Percentiles rank a stretch among this genome's conserved stretches.
These are phyloP conservation scores for Globisporangium irregulare DNA, from an alignment of 352 stramenopile genomes.

Conservation along the genomic window DNA sequence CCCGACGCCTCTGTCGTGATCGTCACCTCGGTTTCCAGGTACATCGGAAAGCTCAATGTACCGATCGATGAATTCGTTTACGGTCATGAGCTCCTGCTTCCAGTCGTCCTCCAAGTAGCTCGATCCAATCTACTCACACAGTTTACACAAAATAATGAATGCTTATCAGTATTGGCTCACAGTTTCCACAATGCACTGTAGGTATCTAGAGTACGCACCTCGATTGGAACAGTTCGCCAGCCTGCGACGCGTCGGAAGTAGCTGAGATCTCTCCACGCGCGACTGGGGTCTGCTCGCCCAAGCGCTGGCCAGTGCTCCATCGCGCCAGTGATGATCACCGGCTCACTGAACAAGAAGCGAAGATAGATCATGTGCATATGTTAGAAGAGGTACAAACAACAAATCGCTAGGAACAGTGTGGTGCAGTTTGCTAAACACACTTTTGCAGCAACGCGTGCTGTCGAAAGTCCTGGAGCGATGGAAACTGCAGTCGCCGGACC, in stretches of 20 bases:
- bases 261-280: constrained; percentile 55
- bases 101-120: constrained; percentile 82
- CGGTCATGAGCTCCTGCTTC: constrained; percentile 74
- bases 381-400: background rate
- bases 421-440: constrained; percentile 17
- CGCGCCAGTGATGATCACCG: constrained; percentile 69
- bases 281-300: constrained; percentile 29
- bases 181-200: background rate
- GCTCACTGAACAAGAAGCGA: constrained; percentile 29
- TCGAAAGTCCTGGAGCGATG: constrained; percentile 61
- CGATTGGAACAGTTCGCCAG: constrained; percentile 73
- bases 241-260: constrained; percentile 77
- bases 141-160: background rate
- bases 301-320: constrained; percentile 85
- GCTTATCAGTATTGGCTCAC: too few species aligned
- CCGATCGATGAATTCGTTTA: constrained; percentile 76
- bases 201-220: constrained; percentile 33
- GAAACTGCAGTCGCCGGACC: constrained; percentile 39
- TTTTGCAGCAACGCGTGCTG: constrained; percentile 49
- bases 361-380: background rate
- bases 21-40: background rate
- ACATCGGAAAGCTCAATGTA: constrained; percentile 31
- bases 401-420: background rate
- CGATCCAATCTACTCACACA: constrained; percentile 48
- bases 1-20: constrained; percentile 22